Evolutionary conservation across 805 yeast species (phyloP), one percentile per base, ranked within the genome.

Genomic region (Candida railenensis): DNA sequence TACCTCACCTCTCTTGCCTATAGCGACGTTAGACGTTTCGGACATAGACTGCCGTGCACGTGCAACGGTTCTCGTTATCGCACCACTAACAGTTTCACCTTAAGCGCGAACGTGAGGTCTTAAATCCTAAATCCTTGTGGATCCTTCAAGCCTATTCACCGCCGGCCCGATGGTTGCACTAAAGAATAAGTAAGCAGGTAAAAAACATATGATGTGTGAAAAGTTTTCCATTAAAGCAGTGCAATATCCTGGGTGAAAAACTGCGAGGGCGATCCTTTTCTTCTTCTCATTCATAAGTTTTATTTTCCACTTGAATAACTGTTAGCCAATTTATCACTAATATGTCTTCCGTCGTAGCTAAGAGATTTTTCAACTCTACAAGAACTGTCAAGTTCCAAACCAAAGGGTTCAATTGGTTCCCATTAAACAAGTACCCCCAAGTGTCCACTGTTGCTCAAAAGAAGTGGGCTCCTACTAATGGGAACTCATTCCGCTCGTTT

Each of bases 401-500:
- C 12, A 34, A 42, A 20, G 33, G 25, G 12, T 11, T 34, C 4
- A 42, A 42, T 32, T 42, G 38, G 39, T 42, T 34, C 21, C 45
- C 45, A 21, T 34, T 42, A 18, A 42, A 34, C 32, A 33, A 42
- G 30, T 39, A 39, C 42, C 45, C 45, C 11, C 19, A 28, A 7
- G 15, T 22, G 14, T 16, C 37, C 19, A 16, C 50, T 37, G 57
- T 56, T 19, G 52, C 53, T 3, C 50, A 53, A 33, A 50, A 55
- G 49, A 68, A 66, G 56, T 69, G 73, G 72, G 57, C 58, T 44
- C 74, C 74, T 16, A 65, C 67, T 16, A 51, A 61, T 41, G 74
- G 74, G 34, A 61, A 69, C 56, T 61, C 73, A 18, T 71, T 67
- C 57, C 61, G 74, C 47, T 62, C 73, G 3, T 72, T 72, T 56